Conservation (phyloP, 2,329 filamentous ascomycete species). For the Monilinia laxa region DNA sequence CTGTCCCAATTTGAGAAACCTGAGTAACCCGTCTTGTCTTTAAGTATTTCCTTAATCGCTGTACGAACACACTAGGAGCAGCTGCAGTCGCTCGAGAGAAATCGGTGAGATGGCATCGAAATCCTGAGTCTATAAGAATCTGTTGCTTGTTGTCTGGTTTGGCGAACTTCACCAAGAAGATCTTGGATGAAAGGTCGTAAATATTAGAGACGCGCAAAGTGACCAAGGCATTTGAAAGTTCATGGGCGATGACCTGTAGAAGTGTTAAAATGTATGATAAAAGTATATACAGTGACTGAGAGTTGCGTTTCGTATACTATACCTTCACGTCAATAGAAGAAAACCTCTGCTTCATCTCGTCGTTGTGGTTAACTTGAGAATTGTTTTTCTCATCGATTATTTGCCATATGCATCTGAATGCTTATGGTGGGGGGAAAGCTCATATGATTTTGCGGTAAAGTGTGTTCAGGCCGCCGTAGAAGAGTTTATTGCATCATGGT, state of each 20-base stretch:
- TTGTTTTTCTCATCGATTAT: not conserved
- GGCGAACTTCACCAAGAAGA: slow-evolving; percentile 92
- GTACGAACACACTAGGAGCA: slow-evolving; percentile 81
- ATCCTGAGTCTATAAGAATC: slow-evolving; percentile 89
- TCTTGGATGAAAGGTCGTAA: slow-evolving; percentile 93
- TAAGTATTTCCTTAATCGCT: slow-evolving; percentile 79
- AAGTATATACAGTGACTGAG: slow-evolving; percentile 13
- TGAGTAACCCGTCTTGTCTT: slow-evolving; percentile 82
- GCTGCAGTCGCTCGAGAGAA: slow-evolving; percentile 86
- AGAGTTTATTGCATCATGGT: slow-evolving; percentile 13
- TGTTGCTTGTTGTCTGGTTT: slow-evolving; percentile 88
- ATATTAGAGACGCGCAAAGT: slow-evolving; percentile 85
- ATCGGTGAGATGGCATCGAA: slow-evolving; percentile 89
- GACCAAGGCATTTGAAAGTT: slow-evolving; percentile 76
- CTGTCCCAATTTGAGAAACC: slow-evolving; percentile 84
- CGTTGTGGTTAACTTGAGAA: not conserved
- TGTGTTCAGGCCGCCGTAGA: not conserved
- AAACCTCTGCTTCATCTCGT: slow-evolving; percentile 72
- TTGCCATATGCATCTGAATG: too few species aligned
- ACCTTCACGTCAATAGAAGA: slow-evolving; percentile 78
- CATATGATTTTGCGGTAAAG: not conserved
- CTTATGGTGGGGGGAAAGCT: slow-evolving; percentile 14
- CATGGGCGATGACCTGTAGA: slow-evolving; percentile 81
- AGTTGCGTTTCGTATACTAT: slow-evolving; percentile 42
- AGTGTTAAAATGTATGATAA: not conserved